Conservation (phyloP, 495 filamentous ascomycete species). For the Aspergillus indologenus region DNA sequence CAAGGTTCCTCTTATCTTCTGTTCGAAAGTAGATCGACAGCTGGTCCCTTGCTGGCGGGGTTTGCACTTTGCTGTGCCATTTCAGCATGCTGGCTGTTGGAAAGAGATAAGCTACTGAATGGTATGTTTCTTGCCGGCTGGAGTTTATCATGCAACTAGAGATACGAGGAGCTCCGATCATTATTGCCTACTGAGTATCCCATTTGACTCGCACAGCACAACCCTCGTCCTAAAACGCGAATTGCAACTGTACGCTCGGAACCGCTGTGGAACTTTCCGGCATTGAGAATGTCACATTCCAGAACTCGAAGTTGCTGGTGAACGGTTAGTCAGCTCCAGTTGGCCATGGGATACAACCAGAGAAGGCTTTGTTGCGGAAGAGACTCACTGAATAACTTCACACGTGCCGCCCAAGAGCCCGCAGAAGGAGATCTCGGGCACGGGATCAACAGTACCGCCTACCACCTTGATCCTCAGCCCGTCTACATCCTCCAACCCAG, state of each 20-base stretch:
- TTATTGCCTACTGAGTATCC: no score
- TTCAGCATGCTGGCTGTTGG: no score
- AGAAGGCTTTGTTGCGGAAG: neutral
- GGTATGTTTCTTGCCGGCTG: no score
- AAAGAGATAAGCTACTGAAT: no score
- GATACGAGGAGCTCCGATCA: no score
- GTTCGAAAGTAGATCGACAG: no score
- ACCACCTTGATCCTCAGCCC: slow-evolving; percentile 4
- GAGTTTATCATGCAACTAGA: no score
- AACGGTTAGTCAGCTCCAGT: neutral
- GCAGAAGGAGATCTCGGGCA: slow-evolving; percentile 10
- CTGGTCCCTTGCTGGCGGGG: no score
- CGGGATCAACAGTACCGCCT: slow-evolving; percentile 1
- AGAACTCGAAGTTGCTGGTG: slow-evolving; percentile 12
- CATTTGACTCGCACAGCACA: no score
- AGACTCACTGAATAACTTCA: slow-evolving; percentile 12
- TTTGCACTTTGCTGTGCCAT: no score
- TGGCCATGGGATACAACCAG: no score
- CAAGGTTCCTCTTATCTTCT: no score
- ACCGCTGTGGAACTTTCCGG: slow-evolving; percentile 1
- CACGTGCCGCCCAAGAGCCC: slow-evolving; percentile 8
- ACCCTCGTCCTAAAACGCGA: slow-evolving; percentile 30
- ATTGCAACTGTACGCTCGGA: slow-evolving; percentile 8
- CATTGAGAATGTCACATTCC: slow-evolving; percentile 14
- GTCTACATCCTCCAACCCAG: slow-evolving; percentile 6